phyloP scores from a whole-genome alignment of 2,329 filamentous ascomycete genomes.

The Beauveria medogensis region DNA sequence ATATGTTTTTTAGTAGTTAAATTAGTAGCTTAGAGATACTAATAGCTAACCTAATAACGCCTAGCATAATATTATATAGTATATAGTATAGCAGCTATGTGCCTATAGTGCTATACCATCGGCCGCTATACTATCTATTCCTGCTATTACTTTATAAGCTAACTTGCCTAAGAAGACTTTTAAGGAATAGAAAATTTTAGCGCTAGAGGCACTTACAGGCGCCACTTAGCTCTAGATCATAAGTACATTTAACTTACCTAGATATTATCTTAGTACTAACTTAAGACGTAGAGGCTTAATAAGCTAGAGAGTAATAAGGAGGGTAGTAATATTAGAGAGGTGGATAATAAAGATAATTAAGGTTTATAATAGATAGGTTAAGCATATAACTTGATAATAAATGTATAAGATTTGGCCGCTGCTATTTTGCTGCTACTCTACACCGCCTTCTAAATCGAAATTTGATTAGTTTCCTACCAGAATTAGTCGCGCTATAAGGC shows the following conservation, averaged over 20 bases:
- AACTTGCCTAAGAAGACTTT: background rate
- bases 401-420: background rate
- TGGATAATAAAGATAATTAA: background rate
- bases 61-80: too few relatives aligned
- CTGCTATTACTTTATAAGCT: background rate
- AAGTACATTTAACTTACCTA: background rate
- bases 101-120: background rate
- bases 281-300: background rate
- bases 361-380: background rate
- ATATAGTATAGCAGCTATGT: background rate
- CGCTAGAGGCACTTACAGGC: background rate
- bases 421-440: background rate
- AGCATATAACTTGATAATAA: background rate
- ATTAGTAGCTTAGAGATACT: too few relatives aligned
- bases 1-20: too few relatives aligned
- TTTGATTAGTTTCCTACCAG: background rate
- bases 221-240: background rate
- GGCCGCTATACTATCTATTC: background rate
- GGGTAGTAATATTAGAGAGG: background rate
- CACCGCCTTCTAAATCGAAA: background rate
- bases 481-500: background rate
- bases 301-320: background rate
- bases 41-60: too few relatives aligned
- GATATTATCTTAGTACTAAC: background rate
- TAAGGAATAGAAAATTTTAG: background rate